phyloP scores from a whole-genome alignment of 1,284 basidiomycete genomes.

The Gomphus bonarii region DNA sequence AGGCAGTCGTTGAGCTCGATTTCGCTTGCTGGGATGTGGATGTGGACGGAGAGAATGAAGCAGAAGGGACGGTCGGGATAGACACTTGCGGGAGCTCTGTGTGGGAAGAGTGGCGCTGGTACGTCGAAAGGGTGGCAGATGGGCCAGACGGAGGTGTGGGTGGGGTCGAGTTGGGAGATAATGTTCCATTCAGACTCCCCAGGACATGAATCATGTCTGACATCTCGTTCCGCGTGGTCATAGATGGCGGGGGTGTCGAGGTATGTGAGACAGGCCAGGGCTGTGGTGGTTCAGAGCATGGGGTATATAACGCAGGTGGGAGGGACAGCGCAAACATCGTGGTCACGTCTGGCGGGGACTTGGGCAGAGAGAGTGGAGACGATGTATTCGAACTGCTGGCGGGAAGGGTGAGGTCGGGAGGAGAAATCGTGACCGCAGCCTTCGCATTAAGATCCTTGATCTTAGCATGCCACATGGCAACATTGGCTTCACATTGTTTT shows the following conservation, averaged over 20 bases:
- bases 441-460: slow-evolving; percentile 28
- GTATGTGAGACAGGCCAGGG: neutral
- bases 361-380: slow-evolving; percentile 17
- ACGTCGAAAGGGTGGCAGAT: neutral
- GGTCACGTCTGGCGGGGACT: slow-evolving; percentile 24
- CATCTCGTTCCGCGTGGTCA: neutral
- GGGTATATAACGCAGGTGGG: slow-evolving; percentile 19
- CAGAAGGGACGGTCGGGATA: neutral
- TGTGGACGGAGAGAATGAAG: neutral
- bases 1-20: slow-evolving; percentile 5
- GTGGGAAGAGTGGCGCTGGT: neutral
- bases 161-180: neutral
- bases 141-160: neutral
- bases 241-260: neutral
- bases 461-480: slow-evolving; percentile 53
- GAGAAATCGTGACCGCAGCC: slow-evolving; percentile 4
- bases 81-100: slow-evolving; percentile 10
- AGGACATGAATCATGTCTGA: neutral
- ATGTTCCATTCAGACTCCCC: neutral
- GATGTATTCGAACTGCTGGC: slow-evolving; percentile 8
- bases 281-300: neutral
- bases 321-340: slow-evolving; percentile 30
- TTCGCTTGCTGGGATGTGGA: neutral
- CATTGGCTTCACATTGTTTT: slow-evolving; percentile 53
- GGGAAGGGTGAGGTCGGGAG: slow-evolving; percentile 9